Conservation (phyloP, 176 grass and related monocot species). For the Oryza nivara region DNA sequence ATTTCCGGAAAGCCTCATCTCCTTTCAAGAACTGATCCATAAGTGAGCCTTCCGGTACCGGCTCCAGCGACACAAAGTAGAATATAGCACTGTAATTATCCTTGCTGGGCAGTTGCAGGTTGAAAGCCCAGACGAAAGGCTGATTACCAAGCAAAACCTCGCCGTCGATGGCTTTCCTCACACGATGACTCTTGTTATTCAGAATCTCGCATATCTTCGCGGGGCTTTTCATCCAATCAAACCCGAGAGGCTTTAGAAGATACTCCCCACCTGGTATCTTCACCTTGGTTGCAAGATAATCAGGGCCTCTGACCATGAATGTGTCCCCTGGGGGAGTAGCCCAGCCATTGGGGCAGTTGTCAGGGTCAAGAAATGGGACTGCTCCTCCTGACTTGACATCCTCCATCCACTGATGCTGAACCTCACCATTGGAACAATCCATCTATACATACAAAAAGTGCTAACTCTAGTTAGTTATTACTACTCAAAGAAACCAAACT, state of each 20-base stretch:
- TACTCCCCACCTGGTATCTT: constrained; percentile 81
- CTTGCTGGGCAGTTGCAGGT: constrained; percentile 86
- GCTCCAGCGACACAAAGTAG: constrained; percentile 75
- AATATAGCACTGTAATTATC: constrained; percentile 78
- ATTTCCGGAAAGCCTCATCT: constrained; percentile 82
- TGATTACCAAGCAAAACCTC: constrained; percentile 53
- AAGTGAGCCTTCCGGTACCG: constrained; percentile 61
- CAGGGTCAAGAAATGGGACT: constrained; percentile 65
- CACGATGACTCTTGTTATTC: constrained; percentile 70
- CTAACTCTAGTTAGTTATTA: neutral
- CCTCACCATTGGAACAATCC: constrained; percentile 57
- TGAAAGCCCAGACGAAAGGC: constrained; percentile 94
- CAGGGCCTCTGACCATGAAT: constrained; percentile 89
- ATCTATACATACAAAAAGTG: constrained; percentile 47
- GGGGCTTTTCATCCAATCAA: constrained; percentile 86
- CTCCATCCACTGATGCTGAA: constrained; percentile 72
- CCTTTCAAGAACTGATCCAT: constrained; percentile 92
- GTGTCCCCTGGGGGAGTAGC: constrained; percentile 62
- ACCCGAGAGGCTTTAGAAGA: constrained; percentile 85
- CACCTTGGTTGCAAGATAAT: constrained; percentile 73
- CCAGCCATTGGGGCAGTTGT: constrained; percentile 69
- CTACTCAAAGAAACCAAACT: neutral
- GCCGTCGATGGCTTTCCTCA: constrained; percentile 71
- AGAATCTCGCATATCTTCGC: constrained; percentile 72
- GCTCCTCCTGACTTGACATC: constrained; percentile 63